Percentiles rank a stretch among this genome's conserved stretches.
phyloP scores from a whole-genome alignment of 2,329 filamentous ascomycete genomes.

The Xylaria sp. region DNA sequence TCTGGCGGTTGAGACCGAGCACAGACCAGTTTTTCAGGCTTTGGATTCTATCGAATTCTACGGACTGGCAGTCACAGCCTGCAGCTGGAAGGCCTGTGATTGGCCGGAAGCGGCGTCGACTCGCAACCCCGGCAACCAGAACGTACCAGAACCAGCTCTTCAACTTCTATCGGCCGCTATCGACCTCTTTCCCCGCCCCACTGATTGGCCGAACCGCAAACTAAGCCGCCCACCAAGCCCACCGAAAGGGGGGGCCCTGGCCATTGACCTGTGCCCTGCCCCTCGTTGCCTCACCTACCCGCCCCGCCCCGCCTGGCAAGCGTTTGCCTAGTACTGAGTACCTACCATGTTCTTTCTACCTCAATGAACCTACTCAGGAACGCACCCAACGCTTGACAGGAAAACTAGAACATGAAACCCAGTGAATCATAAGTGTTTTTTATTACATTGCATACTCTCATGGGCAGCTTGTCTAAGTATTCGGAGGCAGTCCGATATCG shows the following conservation, averaged over 20 bases:
- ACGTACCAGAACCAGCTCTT: conserved; percentile 35
- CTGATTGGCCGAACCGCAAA: conserved; percentile 46
- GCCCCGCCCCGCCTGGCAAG: not conserved
- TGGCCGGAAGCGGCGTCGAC: conserved; percentile 34
- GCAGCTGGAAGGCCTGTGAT: conserved; percentile 37
- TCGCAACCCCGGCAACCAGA: conserved; percentile 42
- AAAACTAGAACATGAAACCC: too few relatives aligned
- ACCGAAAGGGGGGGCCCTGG: conserved; percentile 15
- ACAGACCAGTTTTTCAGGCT: conserved; percentile 44
- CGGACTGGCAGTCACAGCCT: conserved; percentile 42
- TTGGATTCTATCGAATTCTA: conserved; percentile 51
- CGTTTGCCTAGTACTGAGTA: too few relatives aligned
- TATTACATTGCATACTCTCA: too few relatives aligned
- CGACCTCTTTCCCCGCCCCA: conserved; percentile 31
- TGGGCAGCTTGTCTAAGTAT: too few relatives aligned
- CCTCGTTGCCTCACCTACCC: conserved; percentile 34
- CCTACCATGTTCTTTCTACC: not conserved
- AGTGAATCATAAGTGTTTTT: too few relatives aligned
- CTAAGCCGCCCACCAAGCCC: conserved; percentile 23
- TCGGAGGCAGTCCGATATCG: too few relatives aligned
- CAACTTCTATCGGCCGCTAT: conserved; percentile 30
- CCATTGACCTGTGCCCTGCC: conserved; percentile 8
- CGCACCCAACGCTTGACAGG: too few relatives aligned
- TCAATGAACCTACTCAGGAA: not conserved
- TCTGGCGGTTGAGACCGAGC: conserved; percentile 36